Conservation (phyloP, 2,329 filamentous ascomycete species). For the Aspergillus sp. region DNA sequence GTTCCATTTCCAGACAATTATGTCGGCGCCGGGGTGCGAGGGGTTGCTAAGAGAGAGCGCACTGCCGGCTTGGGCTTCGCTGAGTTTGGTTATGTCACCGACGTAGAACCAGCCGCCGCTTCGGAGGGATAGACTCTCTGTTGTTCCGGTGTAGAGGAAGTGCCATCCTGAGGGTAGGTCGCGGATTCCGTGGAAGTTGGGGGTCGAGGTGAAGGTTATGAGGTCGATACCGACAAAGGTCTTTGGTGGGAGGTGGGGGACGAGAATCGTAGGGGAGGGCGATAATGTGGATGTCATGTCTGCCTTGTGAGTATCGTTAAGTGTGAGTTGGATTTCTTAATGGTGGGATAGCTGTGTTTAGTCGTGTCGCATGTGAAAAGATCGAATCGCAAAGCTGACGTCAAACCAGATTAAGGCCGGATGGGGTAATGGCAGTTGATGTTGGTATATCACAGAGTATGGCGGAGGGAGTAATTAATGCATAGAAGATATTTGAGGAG, state of each 20-base stretch:
- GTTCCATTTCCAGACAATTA: conserved; percentile 59
- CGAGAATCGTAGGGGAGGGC: conserved; percentile 41
- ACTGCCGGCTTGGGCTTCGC: conserved; percentile 13
- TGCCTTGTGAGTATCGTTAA: neutral
- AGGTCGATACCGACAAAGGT: conserved; percentile 55
- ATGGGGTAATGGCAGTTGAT: neutral
- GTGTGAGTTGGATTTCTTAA: neutral
- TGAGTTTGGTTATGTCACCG: conserved; percentile 34
- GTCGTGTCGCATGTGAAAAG: neutral
- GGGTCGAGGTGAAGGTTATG: conserved; percentile 63
- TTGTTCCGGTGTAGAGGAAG: conserved; percentile 62
- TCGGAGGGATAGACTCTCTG: conserved; percentile 60
- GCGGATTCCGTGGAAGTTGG: conserved; percentile 63
- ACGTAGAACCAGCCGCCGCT: conserved; percentile 64
- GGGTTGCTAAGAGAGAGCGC: conserved; percentile 15
- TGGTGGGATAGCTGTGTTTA: neutral
- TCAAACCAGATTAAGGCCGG: neutral
- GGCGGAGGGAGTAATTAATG: no score
- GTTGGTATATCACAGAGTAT: neutral
- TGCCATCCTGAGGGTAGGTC: conserved; percentile 61
- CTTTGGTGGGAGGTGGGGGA: conserved; percentile 48
- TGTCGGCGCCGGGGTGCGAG: conserved; percentile 40
- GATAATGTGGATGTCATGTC: neutral
- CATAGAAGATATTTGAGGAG: neutral
- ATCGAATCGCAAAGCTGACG: conserved; percentile 1